Percentiles rank a stretch among this genome's conserved stretches.
Conservation (phyloP, 1,284 basidiomycete genomes). For the Boletus smithii region DNA sequence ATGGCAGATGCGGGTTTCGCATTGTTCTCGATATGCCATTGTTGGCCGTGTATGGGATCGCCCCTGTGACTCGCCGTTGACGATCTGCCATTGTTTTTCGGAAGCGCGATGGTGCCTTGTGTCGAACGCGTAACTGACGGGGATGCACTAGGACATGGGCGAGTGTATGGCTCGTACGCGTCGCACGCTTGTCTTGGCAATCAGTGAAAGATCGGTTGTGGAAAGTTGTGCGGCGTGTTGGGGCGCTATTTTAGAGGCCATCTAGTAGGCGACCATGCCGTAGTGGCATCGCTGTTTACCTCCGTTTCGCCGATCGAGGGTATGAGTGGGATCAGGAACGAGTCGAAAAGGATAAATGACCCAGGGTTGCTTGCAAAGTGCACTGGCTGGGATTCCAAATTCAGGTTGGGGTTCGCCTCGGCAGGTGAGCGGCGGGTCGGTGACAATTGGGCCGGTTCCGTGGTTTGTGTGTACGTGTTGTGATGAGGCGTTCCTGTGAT, state of each 20-base stretch:
- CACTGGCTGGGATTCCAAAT: too few species aligned
- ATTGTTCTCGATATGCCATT: constrained; percentile 17
- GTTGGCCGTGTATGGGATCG: constrained; percentile 21
- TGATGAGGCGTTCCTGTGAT: constrained; percentile 24
- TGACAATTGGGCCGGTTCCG: constrained; percentile 28
- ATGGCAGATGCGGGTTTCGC: not conserved
- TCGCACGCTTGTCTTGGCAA: constrained; percentile 37
- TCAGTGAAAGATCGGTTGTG: constrained; percentile 43
- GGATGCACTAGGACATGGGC: constrained; percentile 20
- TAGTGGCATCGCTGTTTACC: constrained; percentile 9
- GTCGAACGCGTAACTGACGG: too few species aligned
- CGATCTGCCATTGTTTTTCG: constrained; percentile 17
- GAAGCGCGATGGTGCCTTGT: too few species aligned
- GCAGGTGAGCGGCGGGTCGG: constrained; percentile 9
- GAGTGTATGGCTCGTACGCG: constrained; percentile 35
- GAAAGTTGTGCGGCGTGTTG: constrained; percentile 43
- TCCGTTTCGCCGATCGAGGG: constrained; percentile 22
- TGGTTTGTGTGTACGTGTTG: constrained; percentile 20
- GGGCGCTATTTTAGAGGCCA: constrained; percentile 28
- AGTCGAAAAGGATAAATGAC: constrained; percentile 24
- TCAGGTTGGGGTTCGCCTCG: constrained; percentile 5
- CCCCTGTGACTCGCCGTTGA: constrained; percentile 7
- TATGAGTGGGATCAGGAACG: constrained; percentile 18
- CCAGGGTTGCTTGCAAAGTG: not conserved
- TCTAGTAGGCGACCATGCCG: not conserved